These are phyloP conservation scores for Geotrichum aggregatum DNA, from an alignment of 1,139 yeast species.

Conservation along the genomic window DNA sequence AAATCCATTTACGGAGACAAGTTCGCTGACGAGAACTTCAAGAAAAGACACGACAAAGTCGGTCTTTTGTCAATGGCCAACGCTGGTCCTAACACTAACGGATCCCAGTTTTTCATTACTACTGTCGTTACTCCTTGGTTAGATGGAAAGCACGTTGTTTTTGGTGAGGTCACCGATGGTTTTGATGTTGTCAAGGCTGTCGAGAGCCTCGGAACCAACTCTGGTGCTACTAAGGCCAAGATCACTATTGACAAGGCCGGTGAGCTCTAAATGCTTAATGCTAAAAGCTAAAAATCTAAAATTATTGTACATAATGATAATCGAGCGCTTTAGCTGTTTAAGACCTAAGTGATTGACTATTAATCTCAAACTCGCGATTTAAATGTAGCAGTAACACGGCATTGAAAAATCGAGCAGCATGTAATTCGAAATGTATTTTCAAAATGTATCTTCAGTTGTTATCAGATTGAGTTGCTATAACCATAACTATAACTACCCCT, in stretches of 20 bases:
- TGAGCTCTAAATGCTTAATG: conserved; percentile 14
- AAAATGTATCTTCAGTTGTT: too few species aligned
- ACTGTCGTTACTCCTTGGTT: conserved; percentile 95
- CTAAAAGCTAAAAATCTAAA: background rate
- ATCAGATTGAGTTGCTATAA: too few species aligned
- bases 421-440: too few species aligned
- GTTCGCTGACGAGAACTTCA: conserved; percentile 94
- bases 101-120: conserved; percentile 98
- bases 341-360: too few species aligned
- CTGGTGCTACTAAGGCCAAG: conserved; percentile 78
- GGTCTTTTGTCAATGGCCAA: conserved; percentile 98
- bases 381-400: too few species aligned
- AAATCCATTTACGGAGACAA: conserved; percentile 95
- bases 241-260: conserved; percentile 81
- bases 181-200: conserved; percentile 86
- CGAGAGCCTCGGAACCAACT: conserved; percentile 77
- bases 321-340: too few species aligned
- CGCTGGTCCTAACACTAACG: conserved; percentile 99
- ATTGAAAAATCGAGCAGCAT: too few species aligned
- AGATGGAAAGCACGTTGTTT: conserved; percentile 98
- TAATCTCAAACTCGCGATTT: too few species aligned
- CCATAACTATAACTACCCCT: too few species aligned
- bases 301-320: too few species aligned
- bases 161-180: conserved; percentile 94
- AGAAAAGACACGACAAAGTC: conserved; percentile 79